phyloP scores from a whole-genome alignment of 306 rosid species.

The Prunus salicina region DNA sequence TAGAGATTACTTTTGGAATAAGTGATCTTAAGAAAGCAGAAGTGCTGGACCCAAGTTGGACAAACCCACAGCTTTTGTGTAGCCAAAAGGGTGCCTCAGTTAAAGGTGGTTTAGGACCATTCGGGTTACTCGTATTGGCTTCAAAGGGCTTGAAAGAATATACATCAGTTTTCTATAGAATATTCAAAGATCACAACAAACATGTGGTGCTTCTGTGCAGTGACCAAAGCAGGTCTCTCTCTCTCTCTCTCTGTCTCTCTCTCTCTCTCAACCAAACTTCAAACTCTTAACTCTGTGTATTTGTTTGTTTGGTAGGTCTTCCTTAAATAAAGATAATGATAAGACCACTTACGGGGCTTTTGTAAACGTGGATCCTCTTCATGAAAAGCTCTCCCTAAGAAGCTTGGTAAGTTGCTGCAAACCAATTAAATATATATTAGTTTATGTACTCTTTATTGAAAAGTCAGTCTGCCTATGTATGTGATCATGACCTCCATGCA shows the following conservation, averaged over 20 bases:
- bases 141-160: constrained; percentile 58
- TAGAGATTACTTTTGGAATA: constrained; percentile 55
- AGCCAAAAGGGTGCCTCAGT: constrained; percentile 44
- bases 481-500: not conserved
- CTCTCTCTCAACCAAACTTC: not conserved
- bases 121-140: constrained; percentile 60
- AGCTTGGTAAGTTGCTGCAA: constrained; percentile 56
- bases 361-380: constrained; percentile 58
- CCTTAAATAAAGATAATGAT: constrained; percentile 59
- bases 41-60: constrained; percentile 38
- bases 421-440: not conserved
- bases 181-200: constrained; percentile 43
- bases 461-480: not conserved
- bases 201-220: constrained; percentile 63
- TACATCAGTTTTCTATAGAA: constrained; percentile 73
- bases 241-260: not conserved
- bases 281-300: not conserved
- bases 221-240: constrained; percentile 66
- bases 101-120: constrained; percentile 62
- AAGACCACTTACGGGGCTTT: constrained; percentile 61
- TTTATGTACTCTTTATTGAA: not conserved
- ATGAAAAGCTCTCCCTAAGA: constrained; percentile 53
- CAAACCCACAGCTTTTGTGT: constrained; percentile 55
- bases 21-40: constrained; percentile 44
- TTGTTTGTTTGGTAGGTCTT: constrained; percentile 41